Conservation (phyloP, 305 asterid species). For the Fraxinus dipetala region DNA sequence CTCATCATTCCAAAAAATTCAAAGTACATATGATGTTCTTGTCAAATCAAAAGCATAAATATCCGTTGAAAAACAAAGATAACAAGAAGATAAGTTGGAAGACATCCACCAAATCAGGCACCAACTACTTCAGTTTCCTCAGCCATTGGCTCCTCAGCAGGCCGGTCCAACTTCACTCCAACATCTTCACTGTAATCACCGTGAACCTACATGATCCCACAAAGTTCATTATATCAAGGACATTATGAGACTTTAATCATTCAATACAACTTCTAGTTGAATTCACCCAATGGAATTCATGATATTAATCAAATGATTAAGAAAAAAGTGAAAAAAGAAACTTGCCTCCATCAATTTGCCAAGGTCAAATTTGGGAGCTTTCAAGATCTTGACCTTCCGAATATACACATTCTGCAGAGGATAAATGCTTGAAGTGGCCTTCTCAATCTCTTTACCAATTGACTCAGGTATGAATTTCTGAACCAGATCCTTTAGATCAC, state of each 20-base stretch:
- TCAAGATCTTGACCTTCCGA: conserved; percentile 82
- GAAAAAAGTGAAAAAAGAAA: not conserved
- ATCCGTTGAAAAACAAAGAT: not conserved
- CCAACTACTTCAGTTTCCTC: conserved; percentile 61
- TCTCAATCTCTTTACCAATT: conserved; percentile 85
- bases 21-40: not conserved
- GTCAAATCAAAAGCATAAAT: conserved; percentile 3
- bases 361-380: conserved; percentile 86
- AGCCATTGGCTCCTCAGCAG: conserved; percentile 49
- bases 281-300: not conserved
- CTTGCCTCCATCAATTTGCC: conserved; percentile 77
- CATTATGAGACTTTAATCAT: not conserved
- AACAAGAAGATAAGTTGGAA: not conserved
- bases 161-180: conserved; percentile 62
- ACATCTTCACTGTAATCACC: conserved; percentile 65
- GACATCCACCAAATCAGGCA: conserved; percentile 30
- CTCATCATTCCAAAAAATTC: conserved; percentile 6
- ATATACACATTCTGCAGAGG: conserved; percentile 82
- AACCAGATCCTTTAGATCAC: conserved; percentile 78
- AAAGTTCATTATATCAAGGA: not conserved
- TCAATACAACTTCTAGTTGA: not conserved
- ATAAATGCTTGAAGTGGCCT: conserved; percentile 75
- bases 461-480: conserved; percentile 79
- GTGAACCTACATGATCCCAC: conserved; percentile 41
- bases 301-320: not conserved